Percentiles rank a stretch among this genome's conserved stretches.
Conservation (phyloP, 805 yeast species). For the Wickerhamiella australiensis region DNA sequence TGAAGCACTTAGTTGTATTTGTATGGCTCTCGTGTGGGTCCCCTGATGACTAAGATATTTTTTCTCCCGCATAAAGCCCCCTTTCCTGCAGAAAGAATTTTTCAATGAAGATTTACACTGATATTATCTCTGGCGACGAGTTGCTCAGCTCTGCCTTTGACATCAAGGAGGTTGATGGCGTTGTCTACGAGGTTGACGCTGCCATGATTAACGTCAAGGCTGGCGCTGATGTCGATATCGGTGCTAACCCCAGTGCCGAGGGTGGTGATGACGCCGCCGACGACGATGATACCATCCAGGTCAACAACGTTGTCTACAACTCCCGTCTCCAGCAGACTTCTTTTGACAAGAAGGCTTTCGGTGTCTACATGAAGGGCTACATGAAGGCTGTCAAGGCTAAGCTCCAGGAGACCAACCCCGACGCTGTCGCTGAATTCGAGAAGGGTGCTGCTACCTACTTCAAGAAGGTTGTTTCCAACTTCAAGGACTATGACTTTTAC, state of each 20-base stretch:
- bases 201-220: slow-evolving; percentile 72
- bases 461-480: slow-evolving; percentile 88
- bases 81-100: not conserved
- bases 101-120: slow-evolving; percentile 36
- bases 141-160: slow-evolving; percentile 91
- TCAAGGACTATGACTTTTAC: slow-evolving; percentile 99
- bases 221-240: slow-evolving; percentile 91
- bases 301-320: slow-evolving; percentile 97
- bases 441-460: slow-evolving; percentile 95
- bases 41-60: slow-evolving; percentile 7
- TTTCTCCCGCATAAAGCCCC: slow-evolving; percentile 8
- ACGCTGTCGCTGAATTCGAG: slow-evolving; percentile 75
- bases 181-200: slow-evolving; percentile 94
- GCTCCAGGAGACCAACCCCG: slow-evolving; percentile 84
- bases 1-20: too few species aligned
- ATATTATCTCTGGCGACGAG: slow-evolving; percentile 90
- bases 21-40: not conserved
- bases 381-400: slow-evolving; percentile 92
- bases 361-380: slow-evolving; percentile 96
- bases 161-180: slow-evolving; percentile 73
- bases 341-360: slow-evolving; percentile 96
- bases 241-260: slow-evolving; percentile 99
- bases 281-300: slow-evolving; percentile 76
- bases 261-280: slow-evolving; percentile 74
- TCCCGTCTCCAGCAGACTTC: slow-evolving; percentile 94